Conservation (phyloP, 2,329 filamentous ascomycete species). For the Drechslerella dactyloides region DNA sequence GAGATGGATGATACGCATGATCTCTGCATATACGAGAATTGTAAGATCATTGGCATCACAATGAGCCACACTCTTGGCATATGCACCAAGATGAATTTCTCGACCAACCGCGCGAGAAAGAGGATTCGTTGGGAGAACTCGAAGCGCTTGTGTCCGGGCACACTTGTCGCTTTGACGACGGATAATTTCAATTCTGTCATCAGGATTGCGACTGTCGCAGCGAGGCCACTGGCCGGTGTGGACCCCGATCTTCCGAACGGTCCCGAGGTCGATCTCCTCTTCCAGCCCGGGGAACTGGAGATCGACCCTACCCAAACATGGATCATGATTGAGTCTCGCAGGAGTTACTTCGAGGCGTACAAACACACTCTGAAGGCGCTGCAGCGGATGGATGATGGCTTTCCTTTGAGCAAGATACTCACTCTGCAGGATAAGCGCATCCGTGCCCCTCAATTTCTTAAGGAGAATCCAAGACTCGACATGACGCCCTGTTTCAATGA, state of each 20-base stretch:
- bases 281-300: slow-evolving; percentile 65
- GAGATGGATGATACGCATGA: slow-evolving; percentile 65
- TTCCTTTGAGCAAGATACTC: slow-evolving; percentile 69
- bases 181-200: slow-evolving; percentile 72
- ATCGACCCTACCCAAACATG: slow-evolving; percentile 74
- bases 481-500: slow-evolving; percentile 61
- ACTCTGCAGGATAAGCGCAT: slow-evolving; percentile 62
- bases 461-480: slow-evolving; percentile 62
- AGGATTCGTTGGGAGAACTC: slow-evolving; percentile 70
- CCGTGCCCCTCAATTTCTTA: slow-evolving; percentile 64
- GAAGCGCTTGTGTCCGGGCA: slow-evolving; percentile 64
- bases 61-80: slow-evolving; percentile 60
- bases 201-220: slow-evolving; percentile 74
- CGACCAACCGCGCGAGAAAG: slow-evolving; percentile 69
- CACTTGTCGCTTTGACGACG: slow-evolving; percentile 63
- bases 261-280: slow-evolving; percentile 75
- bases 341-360: slow-evolving; percentile 77
- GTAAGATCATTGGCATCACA: slow-evolving; percentile 65
- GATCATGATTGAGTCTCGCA: slow-evolving; percentile 78
- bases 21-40: slow-evolving; percentile 73
- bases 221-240: slow-evolving; percentile 69
- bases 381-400: slow-evolving; percentile 67
- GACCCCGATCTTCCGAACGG: slow-evolving; percentile 67
- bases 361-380: slow-evolving; percentile 75
- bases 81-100: slow-evolving; percentile 69